Conservation (phyloP, 352 stramenopile species). For the Globisporangium radiosum region DNA sequence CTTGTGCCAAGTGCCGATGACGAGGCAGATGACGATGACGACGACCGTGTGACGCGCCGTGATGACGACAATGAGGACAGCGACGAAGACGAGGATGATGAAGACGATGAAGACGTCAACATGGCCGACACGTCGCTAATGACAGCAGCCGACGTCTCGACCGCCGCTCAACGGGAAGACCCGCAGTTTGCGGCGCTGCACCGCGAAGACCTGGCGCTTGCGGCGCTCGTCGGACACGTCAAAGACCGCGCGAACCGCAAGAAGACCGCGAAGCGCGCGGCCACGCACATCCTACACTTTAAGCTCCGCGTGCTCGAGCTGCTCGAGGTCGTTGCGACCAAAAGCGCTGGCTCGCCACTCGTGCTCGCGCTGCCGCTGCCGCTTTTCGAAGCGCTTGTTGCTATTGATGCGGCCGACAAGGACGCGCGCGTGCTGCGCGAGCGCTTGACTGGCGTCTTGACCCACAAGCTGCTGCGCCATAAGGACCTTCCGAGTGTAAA, state of each 20-base stretch:
- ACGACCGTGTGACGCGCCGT: constrained; percentile 14
- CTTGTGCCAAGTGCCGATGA: constrained; percentile 32
- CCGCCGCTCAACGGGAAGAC: constrained; percentile 49
- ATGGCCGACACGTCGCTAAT: constrained; percentile 51
- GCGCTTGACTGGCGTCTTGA: constrained; percentile 55
- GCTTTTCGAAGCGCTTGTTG: constrained; percentile 52
- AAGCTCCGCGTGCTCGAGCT: constrained; percentile 80
- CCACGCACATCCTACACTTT: constrained; percentile 76
- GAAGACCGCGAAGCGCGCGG: constrained; percentile 62
- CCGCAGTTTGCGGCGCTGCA: constrained; percentile 60
- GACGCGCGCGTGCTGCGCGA: constrained; percentile 74
- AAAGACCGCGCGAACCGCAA: constrained; percentile 67
- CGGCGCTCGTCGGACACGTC: constrained; percentile 75
- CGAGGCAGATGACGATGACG: constrained; percentile 24
- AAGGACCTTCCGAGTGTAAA: constrained; percentile 39
- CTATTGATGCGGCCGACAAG: constrained; percentile 43
- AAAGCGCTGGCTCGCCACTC: constrained; percentile 20
- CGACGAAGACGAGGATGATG: constrained; percentile 36
- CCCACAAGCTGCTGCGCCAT: constrained; percentile 55
- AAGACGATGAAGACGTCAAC: constrained; percentile 27
- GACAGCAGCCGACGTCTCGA: constrained; percentile 51
- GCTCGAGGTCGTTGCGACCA: constrained; percentile 59
- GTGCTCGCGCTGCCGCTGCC: constrained; percentile 50
- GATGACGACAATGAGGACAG: constrained; percentile 19
- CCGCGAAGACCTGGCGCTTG: constrained; percentile 70